Base-by-base conservation (phyloP, 163 green algal species). In the Scenedesmus sp. region DNA sequence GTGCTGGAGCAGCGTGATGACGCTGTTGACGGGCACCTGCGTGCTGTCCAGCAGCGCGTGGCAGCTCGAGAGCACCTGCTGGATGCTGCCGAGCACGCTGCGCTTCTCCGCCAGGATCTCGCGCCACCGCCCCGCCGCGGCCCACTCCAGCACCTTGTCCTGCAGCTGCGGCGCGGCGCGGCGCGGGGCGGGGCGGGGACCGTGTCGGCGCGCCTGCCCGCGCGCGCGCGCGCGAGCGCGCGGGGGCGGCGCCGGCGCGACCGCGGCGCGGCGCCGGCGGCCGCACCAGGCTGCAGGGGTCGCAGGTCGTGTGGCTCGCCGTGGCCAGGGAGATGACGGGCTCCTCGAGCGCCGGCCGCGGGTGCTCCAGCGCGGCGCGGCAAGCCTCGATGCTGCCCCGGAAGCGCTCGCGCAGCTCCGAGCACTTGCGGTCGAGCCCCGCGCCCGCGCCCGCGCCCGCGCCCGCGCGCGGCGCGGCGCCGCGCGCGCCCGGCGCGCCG, bases 231-330 rank as follows among this genome's bases (percentile, higher is more conserved):
- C n/a, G n/a, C n/a, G n/a, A n/a, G n/a, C n/a, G n/a, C n/a, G n/a
- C n/a, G n/a, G n/a, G n/a, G n/a, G n/a, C n/a, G n/a, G n/a, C n/a
- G n/a, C n/a, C n/a, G n/a, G n/a, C n/a, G n/a, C n/a, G n/a, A n/a
- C n/a, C n/a, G n/a, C n/a, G n/a, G 3, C 39, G 42, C 39, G 28
- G 69, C 14, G 45, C 39, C 39, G 39, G 26, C n/a, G 24, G n/a
- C 17, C 83, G 71, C 53, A 93, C 88, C 86, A 91, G 67, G 80
- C 85, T 88, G 80, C 88, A 93, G 15, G 88, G 88, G 60, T 93
- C 88, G 62, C 82, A 88, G 13, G 88, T 93, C 18, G 88, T 90
- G 63, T 88, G 67, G 39, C 18, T 80, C 65, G 13, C 71, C 60
- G 65, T 91, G 33, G 60, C 78, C 53, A 93, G 91, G 53, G 60